Evolutionary conservation across 129 eudicot species (phyloP), one percentile per base, ranked within the genome.

Genomic region (Lonicera japonica): DNA sequence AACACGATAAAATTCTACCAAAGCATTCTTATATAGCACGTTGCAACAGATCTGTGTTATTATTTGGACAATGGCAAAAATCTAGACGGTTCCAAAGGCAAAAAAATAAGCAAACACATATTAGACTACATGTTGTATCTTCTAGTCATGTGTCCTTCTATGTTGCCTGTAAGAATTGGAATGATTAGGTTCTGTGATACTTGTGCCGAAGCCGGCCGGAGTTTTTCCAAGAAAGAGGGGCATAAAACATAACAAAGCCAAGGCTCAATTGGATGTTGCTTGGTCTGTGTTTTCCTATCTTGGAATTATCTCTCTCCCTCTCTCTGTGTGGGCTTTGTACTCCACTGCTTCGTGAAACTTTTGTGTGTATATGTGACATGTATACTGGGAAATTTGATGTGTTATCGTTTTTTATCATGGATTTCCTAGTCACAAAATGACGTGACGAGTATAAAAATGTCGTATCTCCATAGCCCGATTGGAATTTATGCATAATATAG

Each of bases 11-110:
- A 77, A 50, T 84, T 84, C 19, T 77, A 80, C 54, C 84, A 80
- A 43, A 77, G 79, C 62, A 68, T 80, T 56, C 87, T 84, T 57
- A 64, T 77, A 21, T 84, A 81, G 91, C 91, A 84, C 79, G 74
- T 84, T 52, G 87, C 91, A 11, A 84, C 84, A 5, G 75, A 77
- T 47, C n/a, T n/a, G n/a, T n/a, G n/a, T n/a, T n/a, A n/a, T n/a
- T n/a, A n/a, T n/a, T n/a, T n/a, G n/a, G n/a, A 79, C 14, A 14
- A 11, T 39, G 70, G 19, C 13, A 75, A 56, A 10, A 59, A 70
- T 56, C 56, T 15, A 25, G 12, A 12, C 11, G 34, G 51, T 17
- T 5, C 64, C 34, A 45, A 54, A 20, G 53, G 67, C 11, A 70
- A 3, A 0, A 74, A 65, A 75, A 38, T 38, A 38, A 80, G 86